These are phyloP conservation scores for Hyaloscypha bicolor DNA, from an alignment of 495 filamentous ascomycete species.

Conservation along the genomic window DNA sequence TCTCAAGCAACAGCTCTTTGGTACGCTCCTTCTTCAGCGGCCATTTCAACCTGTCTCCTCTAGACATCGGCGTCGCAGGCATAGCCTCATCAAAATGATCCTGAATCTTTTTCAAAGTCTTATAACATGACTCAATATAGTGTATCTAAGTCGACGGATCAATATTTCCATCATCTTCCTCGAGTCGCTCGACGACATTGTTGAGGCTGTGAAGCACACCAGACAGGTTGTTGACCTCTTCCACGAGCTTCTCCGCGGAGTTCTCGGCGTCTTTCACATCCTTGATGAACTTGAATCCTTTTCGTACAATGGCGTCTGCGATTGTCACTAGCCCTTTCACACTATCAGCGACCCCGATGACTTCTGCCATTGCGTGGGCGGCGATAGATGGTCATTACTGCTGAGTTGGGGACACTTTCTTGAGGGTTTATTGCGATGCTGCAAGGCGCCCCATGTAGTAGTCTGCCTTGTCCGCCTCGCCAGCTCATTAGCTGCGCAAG, in stretches of 20 bases:
- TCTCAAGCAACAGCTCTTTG: conserved; percentile 33
- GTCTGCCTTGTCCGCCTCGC: neutral
- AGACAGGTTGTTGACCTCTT: conserved; percentile 31
- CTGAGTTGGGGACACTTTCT: neutral
- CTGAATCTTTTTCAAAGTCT: conserved; percentile 27
- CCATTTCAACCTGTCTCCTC: conserved; percentile 26
- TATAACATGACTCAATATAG: conserved; percentile 29
- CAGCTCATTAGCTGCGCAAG: neutral
- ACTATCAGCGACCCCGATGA: conserved; percentile 39
- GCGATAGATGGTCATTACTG: neutral
- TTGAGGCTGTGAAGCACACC: conserved; percentile 37
- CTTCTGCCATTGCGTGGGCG: conserved; percentile 35
- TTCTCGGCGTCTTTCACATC: conserved; percentile 35
- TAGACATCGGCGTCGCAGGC: neutral
- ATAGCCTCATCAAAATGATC: conserved; percentile 16
- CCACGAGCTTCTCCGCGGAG: conserved; percentile 28
- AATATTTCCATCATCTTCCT: conserved; percentile 23
- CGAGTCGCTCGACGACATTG: conserved; percentile 32
- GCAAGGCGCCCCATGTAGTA: neutral
- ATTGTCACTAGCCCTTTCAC: conserved; percentile 41
- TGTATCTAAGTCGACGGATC: conserved; percentile 25
- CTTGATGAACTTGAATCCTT: conserved; percentile 36
- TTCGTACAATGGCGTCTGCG: conserved; percentile 36
- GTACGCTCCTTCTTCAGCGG: conserved; percentile 30
- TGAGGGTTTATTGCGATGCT: neutral